Percentiles rank a stretch among this genome's conserved stretches.
These are phyloP conservation scores for Phlyctochytrium planicorne DNA, from an alignment of 192 early-diverging fungal genomes.

Conservation along the genomic window DNA sequence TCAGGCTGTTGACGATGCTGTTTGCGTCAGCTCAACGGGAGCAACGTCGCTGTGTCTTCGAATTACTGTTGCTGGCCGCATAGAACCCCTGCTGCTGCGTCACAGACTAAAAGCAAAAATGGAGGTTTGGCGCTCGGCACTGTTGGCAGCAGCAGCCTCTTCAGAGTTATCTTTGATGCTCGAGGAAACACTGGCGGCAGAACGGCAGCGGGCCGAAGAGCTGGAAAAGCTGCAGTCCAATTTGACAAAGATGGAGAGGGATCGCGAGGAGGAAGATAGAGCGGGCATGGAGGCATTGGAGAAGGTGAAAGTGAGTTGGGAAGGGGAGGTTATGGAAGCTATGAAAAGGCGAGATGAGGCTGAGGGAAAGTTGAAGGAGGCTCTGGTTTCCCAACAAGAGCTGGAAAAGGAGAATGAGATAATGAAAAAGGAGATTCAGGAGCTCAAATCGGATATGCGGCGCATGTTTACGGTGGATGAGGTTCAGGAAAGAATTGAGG, in stretches of 20 bases:
- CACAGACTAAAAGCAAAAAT: background rate
- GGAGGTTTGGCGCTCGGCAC: background rate
- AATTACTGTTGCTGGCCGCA: background rate
- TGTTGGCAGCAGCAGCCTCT: background rate
- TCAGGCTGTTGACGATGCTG: background rate
- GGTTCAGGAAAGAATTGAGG: conserved; percentile 1
- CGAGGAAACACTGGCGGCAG: background rate
- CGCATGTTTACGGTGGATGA: background rate
- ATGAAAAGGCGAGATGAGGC: background rate
- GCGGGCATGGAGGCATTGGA: background rate
- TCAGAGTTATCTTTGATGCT: background rate
- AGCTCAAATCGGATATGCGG: background rate
- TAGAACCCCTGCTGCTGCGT: background rate
- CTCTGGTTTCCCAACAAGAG: background rate
- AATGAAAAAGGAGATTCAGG: background rate
- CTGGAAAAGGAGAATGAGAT: background rate
- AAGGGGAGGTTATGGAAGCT: background rate
- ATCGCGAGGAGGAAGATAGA: background rate
- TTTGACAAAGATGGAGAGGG: background rate
- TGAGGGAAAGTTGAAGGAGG: background rate
- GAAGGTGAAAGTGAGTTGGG: background rate
- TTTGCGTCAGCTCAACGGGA: background rate
- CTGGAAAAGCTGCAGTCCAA: background rate
- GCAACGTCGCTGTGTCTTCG: background rate
- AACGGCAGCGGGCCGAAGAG: background rate